Evolutionary conservation across 2,329 filamentous ascomycete species (phyloP).

Genomic region (Karstenula rhodostoma): DNA sequence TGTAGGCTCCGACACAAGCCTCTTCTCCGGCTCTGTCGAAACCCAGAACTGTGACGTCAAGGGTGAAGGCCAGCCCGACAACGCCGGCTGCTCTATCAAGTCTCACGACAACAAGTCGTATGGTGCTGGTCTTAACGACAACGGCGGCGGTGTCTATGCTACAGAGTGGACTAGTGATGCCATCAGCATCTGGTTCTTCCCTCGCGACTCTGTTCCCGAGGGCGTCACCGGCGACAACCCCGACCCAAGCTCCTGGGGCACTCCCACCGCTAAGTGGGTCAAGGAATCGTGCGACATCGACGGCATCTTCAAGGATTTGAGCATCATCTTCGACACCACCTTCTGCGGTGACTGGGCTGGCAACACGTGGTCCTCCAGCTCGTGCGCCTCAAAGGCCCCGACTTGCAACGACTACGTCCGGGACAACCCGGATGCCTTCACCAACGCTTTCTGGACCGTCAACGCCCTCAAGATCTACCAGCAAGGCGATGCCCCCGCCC

Average conservation of each 20-base stretch:
- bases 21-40: conserved; percentile 59
- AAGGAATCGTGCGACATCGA: conserved; percentile 74
- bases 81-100: conserved; percentile 54
- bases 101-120: conserved; percentile 54
- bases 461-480: conserved; percentile 52
- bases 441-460: conserved; percentile 79
- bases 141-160: conserved; percentile 56
- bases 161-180: conserved; percentile 71
- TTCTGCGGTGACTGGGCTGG: conserved; percentile 93
- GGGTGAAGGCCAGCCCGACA: conserved; percentile 48
- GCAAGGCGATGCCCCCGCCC: conserved; percentile 25
- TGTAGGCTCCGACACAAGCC: conserved; percentile 47
- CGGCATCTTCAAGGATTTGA: conserved; percentile 72
- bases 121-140: conserved; percentile 62
- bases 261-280: conserved; percentile 71
- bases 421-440: conserved; percentile 73
- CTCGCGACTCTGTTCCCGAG: conserved; percentile 69
- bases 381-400: conserved; percentile 67
- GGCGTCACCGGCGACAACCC: conserved; percentile 69
- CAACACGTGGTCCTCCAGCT: conserved; percentile 67
- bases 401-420: conserved; percentile 78
- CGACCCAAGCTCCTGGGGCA: conserved; percentile 73
- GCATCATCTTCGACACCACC: conserved; percentile 81
- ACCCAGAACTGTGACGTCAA: conserved; percentile 60
- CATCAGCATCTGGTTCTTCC: conserved; percentile 86